These are phyloP conservation scores for Epichloe bromicola DNA, from an alignment of 2,329 filamentous ascomycete species.

Conservation along the genomic window DNA sequence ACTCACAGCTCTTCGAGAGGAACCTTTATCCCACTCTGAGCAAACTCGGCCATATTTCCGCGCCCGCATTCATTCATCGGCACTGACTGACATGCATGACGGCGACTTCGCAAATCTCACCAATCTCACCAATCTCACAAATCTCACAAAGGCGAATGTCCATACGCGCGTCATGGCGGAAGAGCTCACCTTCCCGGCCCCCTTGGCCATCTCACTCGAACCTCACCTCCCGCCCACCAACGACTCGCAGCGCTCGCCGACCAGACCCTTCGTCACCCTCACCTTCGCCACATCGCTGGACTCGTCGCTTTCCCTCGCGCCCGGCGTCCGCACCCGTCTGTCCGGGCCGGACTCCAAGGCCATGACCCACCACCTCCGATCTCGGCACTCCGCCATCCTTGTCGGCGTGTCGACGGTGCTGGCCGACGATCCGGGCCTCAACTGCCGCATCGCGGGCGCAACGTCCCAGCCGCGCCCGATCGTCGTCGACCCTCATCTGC, in stretches of 20 bases:
- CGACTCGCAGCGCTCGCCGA: background rate
- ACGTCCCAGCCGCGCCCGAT: slow-evolving; percentile 66
- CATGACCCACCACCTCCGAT: slow-evolving; percentile 87
- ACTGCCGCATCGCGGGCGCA: slow-evolving; percentile 58
- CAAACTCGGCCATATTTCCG: too few relatives aligned
- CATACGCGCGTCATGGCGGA: slow-evolving; percentile 18
- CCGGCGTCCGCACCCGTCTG: slow-evolving; percentile 68
- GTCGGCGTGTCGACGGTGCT: slow-evolving; percentile 75
- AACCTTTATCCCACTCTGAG: too few relatives aligned
- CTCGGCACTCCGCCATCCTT: slow-evolving; percentile 70
- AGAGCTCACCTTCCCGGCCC: slow-evolving; percentile 19
- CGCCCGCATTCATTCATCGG: too few relatives aligned
- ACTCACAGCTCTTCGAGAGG: too few relatives aligned
- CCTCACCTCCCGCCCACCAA: slow-evolving; percentile 18
- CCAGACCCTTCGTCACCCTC: slow-evolving; percentile 51
- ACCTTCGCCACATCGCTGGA: slow-evolving; percentile 91
- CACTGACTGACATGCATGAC: too few relatives aligned
- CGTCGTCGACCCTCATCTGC: slow-evolving; percentile 63
- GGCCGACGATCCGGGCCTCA: slow-evolving; percentile 75
- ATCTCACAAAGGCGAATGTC: too few relatives aligned
- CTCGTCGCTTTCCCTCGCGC: slow-evolving; percentile 60
- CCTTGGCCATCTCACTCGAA: slow-evolving; percentile 20
- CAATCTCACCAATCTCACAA: too few relatives aligned
- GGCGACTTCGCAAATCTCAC: too few relatives aligned
- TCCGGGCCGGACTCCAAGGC: slow-evolving; percentile 75